A percentile compares a stretch with the other conserved stretches of the same genome.
phyloP scores from a whole-genome alignment of 2,329 filamentous ascomycete species.

The Fusarium globosum region DNA sequence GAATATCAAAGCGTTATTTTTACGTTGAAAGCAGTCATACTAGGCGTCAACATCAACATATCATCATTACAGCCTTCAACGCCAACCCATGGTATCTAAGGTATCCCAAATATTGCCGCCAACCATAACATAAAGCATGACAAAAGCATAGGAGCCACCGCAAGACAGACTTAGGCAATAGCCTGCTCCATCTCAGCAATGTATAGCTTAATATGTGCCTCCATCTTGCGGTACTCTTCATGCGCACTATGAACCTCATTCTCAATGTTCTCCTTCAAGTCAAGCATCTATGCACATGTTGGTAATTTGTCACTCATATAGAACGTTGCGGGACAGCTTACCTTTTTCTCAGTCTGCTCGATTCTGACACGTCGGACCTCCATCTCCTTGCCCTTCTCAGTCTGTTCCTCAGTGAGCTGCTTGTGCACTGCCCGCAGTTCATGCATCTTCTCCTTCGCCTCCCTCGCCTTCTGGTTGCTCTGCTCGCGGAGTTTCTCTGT shows the following conservation, averaged over 20 bases:
- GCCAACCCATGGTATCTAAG: conserved; percentile 54
- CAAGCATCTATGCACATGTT: conserved; percentile 79
- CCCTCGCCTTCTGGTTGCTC: conserved; percentile 82
- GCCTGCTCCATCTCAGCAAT: conserved; percentile 99
- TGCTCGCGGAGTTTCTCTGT: conserved; percentile 86
- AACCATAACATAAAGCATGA: conserved; percentile 25
- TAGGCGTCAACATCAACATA: conserved; percentile 23
- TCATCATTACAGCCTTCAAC: conserved; percentile 47
- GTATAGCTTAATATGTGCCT: conserved; percentile 96
- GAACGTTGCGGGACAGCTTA: conserved; percentile 50
- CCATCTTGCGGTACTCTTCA: conserved; percentile 97
- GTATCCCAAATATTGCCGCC: conserved; percentile 33
- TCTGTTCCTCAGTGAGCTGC: conserved; percentile 83
- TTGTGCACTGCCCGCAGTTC: conserved; percentile 84
- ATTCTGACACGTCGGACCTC: conserved; percentile 92
- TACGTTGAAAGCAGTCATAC: conserved; percentile 17
- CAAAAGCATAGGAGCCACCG: not conserved
- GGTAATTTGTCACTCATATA: conserved; percentile 3
- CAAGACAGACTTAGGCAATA: conserved; percentile 55
- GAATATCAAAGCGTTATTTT: conserved; percentile 14
- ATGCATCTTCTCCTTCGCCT: conserved; percentile 90
- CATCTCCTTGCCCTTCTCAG: conserved; percentile 89
- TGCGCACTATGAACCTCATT: conserved; percentile 90
- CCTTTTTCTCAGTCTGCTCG: conserved; percentile 99
- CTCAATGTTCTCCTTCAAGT: conserved; percentile 97